Evolutionary conservation across 306 rosid genomes (phyloP).

Genomic region (Dryas octopetala): DNA sequence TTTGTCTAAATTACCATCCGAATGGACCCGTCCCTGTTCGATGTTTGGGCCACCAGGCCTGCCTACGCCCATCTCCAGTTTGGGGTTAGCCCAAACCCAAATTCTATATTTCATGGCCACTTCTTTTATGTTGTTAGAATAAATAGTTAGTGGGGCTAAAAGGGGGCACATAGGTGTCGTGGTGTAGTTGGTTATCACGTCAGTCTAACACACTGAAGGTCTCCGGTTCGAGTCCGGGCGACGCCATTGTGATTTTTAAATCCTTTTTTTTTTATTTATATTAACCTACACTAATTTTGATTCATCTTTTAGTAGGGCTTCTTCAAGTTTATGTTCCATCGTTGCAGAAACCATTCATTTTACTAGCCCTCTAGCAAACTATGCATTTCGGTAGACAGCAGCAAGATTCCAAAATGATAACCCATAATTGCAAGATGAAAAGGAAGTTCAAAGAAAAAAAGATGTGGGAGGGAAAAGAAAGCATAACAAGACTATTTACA

Average conservation of each 20-base stretch:
- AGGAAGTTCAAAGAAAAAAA: not conserved
- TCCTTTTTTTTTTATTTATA: not conserved
- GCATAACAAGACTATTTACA: conserved; percentile 50
- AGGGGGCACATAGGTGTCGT: conserved; percentile 2
- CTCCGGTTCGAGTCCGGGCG: conserved; percentile 47
- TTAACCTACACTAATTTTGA: not conserved
- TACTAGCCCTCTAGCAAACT: no score
- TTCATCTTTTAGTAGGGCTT: not conserved
- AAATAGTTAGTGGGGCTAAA: accelerated
- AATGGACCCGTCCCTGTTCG: not conserved
- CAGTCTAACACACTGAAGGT: conserved; percentile 94
- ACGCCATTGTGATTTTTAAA: not conserved
- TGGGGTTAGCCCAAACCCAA: not conserved
- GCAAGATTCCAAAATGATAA: no score
- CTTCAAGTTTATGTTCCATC: not conserved
- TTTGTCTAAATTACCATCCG: not conserved
- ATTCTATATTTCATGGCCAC: no score
- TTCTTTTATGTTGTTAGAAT: no score
- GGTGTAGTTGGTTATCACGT: conserved; percentile 93
- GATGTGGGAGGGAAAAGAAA: no score
- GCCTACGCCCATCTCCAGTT: no score
- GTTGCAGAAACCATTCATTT: no score
- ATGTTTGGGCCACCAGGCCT: not conserved
- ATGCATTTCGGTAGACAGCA: no score
- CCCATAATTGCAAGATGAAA: not conserved